phyloP scores from a whole-genome alignment of 352 stramenopile genomes.

The Pythium sukuiense region DNA sequence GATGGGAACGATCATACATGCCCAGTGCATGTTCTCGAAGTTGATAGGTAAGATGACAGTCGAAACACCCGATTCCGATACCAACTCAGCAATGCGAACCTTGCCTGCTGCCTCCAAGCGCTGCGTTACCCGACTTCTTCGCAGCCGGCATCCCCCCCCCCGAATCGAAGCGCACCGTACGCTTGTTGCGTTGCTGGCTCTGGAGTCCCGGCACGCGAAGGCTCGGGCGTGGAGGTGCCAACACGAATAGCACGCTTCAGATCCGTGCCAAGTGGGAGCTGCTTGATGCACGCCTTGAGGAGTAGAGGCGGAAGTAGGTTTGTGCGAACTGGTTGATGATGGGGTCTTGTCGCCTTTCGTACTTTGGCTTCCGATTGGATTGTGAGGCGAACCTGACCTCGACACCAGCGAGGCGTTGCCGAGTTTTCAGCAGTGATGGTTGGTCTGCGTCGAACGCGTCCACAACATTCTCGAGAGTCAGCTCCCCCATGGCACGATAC shows the following conservation, averaged over 20 bases:
- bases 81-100: too few relatives aligned
- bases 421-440: not conserved
- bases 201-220: too few relatives aligned
- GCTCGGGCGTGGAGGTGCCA: too few relatives aligned
- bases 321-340: not conserved
- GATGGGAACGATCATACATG: not conserved
- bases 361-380: slow-evolving; percentile 5
- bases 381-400: not conserved
- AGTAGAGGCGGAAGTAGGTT: not conserved
- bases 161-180: too few relatives aligned
- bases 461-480: not conserved
- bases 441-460: not conserved
- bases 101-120: too few relatives aligned
- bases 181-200: too few relatives aligned
- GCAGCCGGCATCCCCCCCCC: too few relatives aligned
- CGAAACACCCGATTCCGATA: not conserved
- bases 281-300: not conserved
- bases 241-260: too few relatives aligned
- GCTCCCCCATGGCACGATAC: not conserved
- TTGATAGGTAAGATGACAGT: not conserved
- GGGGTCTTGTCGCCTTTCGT: not conserved
- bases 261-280: not conserved
- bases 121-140: too few relatives aligned
- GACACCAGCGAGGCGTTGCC: not conserved
- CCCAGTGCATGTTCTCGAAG: not conserved